Percentiles rank a stretch among this genome's conserved stretches.
These are phyloP conservation scores for Paspalum notatum DNA, from an alignment of 176 grass and related monocot genomes.

Conservation along the genomic window DNA sequence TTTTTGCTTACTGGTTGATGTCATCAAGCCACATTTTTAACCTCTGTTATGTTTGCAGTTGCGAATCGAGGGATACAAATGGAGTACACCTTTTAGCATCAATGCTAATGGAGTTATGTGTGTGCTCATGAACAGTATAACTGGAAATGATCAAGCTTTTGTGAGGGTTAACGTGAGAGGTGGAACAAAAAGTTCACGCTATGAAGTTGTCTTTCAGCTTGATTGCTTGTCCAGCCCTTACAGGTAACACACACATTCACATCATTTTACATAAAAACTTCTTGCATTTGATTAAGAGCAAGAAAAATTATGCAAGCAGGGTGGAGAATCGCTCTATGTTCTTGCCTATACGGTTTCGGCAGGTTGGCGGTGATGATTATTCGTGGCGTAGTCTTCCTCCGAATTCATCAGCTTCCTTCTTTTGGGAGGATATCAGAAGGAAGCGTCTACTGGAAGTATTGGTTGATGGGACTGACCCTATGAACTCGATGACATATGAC, in stretches of 20 bases:
- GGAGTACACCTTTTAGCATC: slow-evolving; percentile 93
- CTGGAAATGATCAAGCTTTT: slow-evolving; percentile 68
- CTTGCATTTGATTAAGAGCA: slow-evolving; percentile 12
- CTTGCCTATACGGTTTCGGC: slow-evolving; percentile 82
- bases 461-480: slow-evolving; percentile 76
- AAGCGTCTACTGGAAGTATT: slow-evolving; percentile 74
- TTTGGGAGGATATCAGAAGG: slow-evolving; percentile 94
- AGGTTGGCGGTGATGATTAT: slow-evolving; percentile 74
- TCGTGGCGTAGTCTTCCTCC: slow-evolving; percentile 81
- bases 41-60: slow-evolving; percentile 56
- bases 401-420: slow-evolving; percentile 88
- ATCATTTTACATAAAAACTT: slow-evolving; percentile 23
- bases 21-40: slow-evolving; percentile 15
- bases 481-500: slow-evolving; percentile 66
- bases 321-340: slow-evolving; percentile 99
- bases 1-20: slow-evolving; percentile 17
- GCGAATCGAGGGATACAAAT: slow-evolving; percentile 81
- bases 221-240: slow-evolving; percentile 82
- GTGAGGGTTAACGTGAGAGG: slow-evolving; percentile 83
- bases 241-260: slow-evolving; percentile 57
- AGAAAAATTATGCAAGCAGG: slow-evolving; percentile 53
- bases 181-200: slow-evolving; percentile 86
- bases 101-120: slow-evolving; percentile 88
- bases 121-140: slow-evolving; percentile 66
- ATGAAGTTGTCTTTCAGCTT: slow-evolving; percentile 88